phyloP scores from a whole-genome alignment of 2,329 filamentous ascomycete genomes.

The Cladosporium sp. region DNA sequence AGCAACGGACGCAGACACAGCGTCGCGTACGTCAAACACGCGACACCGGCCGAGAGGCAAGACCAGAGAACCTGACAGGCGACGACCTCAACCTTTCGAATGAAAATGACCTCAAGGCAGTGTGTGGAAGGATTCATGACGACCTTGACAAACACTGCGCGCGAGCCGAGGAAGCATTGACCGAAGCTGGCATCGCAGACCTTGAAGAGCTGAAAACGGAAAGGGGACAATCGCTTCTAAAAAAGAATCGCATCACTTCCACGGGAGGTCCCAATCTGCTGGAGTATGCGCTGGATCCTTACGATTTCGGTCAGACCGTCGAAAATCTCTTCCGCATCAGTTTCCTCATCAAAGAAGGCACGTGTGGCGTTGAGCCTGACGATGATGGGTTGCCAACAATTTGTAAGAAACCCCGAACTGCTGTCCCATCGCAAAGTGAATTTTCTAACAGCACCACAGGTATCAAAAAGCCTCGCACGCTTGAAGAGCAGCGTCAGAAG shows the following conservation, averaged over 20 bases:
- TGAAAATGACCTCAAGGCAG: conserved; percentile 70
- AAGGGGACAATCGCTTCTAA: conserved; percentile 45
- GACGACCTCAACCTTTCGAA: conserved; percentile 71
- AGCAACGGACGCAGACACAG: conserved; percentile 64
- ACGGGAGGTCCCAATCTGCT: conserved; percentile 73
- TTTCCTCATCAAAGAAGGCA: conserved; percentile 86
- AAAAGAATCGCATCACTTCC: conserved; percentile 59
- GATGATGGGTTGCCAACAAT: conserved; percentile 70
- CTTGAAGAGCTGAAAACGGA: conserved; percentile 34
- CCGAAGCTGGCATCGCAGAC: conserved; percentile 16
- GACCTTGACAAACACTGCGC: conserved; percentile 48
- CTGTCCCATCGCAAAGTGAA: background rate
- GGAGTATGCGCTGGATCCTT: conserved; percentile 83
- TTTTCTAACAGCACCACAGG: conserved; percentile 30
- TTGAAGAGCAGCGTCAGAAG: conserved; percentile 52
- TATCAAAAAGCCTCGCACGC: conserved; percentile 42
- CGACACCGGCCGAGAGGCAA: conserved; percentile 61
- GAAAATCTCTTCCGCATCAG: conserved; percentile 97
- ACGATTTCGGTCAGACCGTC: conserved; percentile 87
- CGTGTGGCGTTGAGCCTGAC: conserved; percentile 68
- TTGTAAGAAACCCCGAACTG: conserved; percentile 52
- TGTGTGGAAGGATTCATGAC: conserved; percentile 70
- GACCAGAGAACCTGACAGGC: conserved; percentile 71
- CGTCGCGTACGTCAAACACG: conserved; percentile 66
- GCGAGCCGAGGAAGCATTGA: conserved; percentile 22